Evolutionary conservation across 257 asterid genomes (phyloP), one percentile per base, ranked within the genome.

Genomic region (Rhazya stricta): DNA sequence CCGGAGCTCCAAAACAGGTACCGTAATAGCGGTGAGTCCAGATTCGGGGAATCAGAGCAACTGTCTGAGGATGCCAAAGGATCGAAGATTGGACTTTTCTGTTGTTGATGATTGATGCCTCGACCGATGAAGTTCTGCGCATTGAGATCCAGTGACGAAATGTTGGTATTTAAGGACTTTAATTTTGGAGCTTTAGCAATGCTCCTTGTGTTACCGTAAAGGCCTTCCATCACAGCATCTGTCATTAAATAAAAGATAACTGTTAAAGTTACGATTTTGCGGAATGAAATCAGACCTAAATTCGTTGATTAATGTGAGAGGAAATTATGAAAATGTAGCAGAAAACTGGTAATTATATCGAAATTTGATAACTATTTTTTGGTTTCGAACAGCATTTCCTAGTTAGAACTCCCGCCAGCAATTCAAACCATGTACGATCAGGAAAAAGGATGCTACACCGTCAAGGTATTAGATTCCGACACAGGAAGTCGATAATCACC

Each of bases 31-130:
- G 79, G 85, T 75, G 87, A 86, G 63, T 29, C 29, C 67, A 48
- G 53, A 70, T 56, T 74, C 39, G 82, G 71, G 46, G 88, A 81
- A 77, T 69, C 81, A 13, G 91, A 80, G 71, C 87, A 68, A 75
- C 83, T 90, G 21, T 76, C 81, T 3, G 83, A 69, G 41, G 92
- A 88, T 57, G 86, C 84, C 79, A 85, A 89, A 3, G 94, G 94
- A 79, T 89, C 90, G 79, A 86, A 78, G 54, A 74, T 37, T 16
- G 85, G 65, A 79, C 72, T 70, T 36, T 43, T 67, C 34, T 73
- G 70, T 30, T 66, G 71, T 21, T 21, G 77, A 53, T 56, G 77
- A 58, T 73, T 76, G 46, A 81, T 87, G 74, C 87, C 85, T 53
- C 71, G 75, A 25, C 79, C 75, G 41, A 78, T 67, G 60, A 81